Conservation (phyloP, 306 rosid genomes). For the Castanea mollissima region DNA sequence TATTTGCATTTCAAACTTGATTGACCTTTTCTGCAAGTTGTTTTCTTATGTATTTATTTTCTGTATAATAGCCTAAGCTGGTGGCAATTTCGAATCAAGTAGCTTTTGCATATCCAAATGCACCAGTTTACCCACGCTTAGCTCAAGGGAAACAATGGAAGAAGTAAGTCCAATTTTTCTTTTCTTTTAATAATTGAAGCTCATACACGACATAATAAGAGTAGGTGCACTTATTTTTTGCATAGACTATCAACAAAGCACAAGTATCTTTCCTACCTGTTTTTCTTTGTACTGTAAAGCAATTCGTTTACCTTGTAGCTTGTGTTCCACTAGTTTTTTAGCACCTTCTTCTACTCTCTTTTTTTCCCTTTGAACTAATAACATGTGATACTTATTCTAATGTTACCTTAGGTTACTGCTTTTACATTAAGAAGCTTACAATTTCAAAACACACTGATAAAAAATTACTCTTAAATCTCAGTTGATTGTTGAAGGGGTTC, state of each 20-base stretch:
- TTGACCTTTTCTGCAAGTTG: background rate
- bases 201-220: constrained; percentile 8
- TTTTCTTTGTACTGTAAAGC: constrained; percentile 8
- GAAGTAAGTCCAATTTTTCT: constrained; percentile 52
- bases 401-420: background rate
- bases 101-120: constrained; percentile 71
- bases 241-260: constrained; percentile 4
- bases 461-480: too few species aligned
- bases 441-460: too few species aligned
- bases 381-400: background rate
- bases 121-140: constrained; percentile 89
- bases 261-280: background rate
- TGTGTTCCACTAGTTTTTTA: background rate
- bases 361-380: background rate
- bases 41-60: constrained; percentile 10
- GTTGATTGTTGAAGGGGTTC: too few species aligned
- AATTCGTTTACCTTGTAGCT: background rate
- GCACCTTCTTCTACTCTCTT: background rate
- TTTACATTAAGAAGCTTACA: background rate
- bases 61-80: constrained; percentile 65
- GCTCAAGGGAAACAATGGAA: constrained; percentile 86
- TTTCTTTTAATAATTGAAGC: background rate
- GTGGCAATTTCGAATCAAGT: constrained; percentile 63
- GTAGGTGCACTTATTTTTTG: constrained; percentile 7
- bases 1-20: constrained; percentile 2